These are phyloP conservation scores for Mucor lusitanicus DNA, from an alignment of 371 early-diverging fungal genomes.

Conservation along the genomic window DNA sequence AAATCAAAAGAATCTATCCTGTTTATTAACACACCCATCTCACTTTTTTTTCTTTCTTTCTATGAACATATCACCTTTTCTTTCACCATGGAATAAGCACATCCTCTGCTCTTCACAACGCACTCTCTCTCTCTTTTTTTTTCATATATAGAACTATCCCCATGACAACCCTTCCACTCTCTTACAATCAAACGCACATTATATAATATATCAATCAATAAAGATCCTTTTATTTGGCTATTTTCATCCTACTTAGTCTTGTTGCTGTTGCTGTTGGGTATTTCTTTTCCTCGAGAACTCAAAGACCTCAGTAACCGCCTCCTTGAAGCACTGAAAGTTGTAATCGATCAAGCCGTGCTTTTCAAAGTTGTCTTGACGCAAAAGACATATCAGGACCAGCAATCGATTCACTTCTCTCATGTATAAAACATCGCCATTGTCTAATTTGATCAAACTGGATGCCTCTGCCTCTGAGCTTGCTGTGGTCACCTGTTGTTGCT, in stretches of 20 bases:
- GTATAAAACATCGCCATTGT: conserved; percentile 84
- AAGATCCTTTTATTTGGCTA: not conserved
- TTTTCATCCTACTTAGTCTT: not conserved
- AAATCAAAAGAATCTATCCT: not conserved
- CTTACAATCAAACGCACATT: not conserved
- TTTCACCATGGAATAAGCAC: not conserved
- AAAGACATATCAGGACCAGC: conserved; percentile 78
- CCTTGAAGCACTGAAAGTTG: conserved; percentile 83
- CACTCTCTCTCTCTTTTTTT: not conserved
- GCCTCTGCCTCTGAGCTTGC: conserved; percentile 37
- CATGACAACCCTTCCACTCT: not conserved
- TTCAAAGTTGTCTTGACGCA: conserved; percentile 86
- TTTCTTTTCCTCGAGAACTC: conserved; percentile 57
- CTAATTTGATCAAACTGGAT: conserved; percentile 71
- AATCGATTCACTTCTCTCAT: conserved; percentile 78
- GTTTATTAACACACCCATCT: not conserved
- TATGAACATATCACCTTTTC: not conserved
- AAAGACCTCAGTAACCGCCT: conserved; percentile 72
- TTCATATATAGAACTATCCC: not conserved
- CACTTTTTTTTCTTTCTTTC: not conserved
- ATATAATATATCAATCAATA: not conserved
- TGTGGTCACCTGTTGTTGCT: conserved; percentile 1
- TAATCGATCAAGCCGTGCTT: conserved; percentile 89
- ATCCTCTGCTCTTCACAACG: not conserved
- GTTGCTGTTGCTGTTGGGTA: conserved; percentile 27